A percentile compares a stretch with the other conserved stretches of the same genome.
These are phyloP conservation scores for Capronia americana DNA, from an alignment of 2,329 filamentous ascomycete genomes.

Conservation along the genomic window DNA sequence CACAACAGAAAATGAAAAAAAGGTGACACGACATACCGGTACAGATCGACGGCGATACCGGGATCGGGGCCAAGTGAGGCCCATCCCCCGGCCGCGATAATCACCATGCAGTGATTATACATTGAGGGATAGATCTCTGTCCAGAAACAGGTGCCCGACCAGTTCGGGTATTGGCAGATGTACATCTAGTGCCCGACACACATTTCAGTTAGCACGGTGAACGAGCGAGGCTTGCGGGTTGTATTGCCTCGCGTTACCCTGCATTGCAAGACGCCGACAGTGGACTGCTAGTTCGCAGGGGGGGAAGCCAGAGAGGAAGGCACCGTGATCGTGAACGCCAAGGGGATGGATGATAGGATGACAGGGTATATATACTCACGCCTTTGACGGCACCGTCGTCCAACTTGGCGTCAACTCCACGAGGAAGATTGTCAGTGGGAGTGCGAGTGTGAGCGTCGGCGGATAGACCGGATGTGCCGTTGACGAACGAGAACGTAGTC, in stretches of 20 bases:
- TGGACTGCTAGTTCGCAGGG: no score
- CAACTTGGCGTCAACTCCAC: no score
- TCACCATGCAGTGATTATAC: slow-evolving; percentile 8
- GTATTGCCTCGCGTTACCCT: background rate
- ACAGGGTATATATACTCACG: background rate
- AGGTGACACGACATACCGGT: slow-evolving; percentile 14
- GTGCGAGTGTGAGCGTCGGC: background rate
- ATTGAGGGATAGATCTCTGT: background rate
- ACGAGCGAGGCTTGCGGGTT: background rate
- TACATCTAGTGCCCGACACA: slow-evolving; percentile 7
- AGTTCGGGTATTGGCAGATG: slow-evolving; percentile 16
- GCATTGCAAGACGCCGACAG: no score
- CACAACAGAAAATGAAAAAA: no score
- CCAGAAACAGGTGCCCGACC: slow-evolving; percentile 17
- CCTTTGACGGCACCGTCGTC: slow-evolving; percentile 3
- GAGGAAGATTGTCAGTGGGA: background rate
- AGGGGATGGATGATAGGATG: background rate
- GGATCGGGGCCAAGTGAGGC: slow-evolving; percentile 9
- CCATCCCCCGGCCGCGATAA: slow-evolving; percentile 9
- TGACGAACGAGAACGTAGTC: background rate
- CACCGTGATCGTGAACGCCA: background rate
- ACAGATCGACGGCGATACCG: slow-evolving; percentile 11
- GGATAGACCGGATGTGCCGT: background rate
- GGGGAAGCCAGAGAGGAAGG: no score
- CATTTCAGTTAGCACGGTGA: no score